A percentile compares a stretch with the other conserved stretches of the same genome.
These are phyloP conservation scores for Peronospora tabacina DNA, from an alignment of 352 stramenopile genomes.

Conservation along the genomic window DNA sequence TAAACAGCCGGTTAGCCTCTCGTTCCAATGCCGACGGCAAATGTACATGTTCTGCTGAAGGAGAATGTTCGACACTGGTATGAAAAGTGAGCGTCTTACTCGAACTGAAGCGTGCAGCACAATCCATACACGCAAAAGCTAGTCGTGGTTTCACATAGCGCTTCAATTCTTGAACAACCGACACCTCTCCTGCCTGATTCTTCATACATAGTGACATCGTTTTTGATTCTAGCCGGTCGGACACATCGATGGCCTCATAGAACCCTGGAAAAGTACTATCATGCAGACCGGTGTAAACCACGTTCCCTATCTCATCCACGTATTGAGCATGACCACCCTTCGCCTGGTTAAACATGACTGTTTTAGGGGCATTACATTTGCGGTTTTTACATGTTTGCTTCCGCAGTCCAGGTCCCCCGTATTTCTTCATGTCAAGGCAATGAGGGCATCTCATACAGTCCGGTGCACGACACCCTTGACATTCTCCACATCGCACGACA, in stretches of 20 bases:
- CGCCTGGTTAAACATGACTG: constrained; percentile 59
- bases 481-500: constrained; percentile 73
- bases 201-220: constrained; percentile 5
- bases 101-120: constrained; percentile 41
- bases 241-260: constrained; percentile 26
- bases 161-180: constrained; percentile 50
- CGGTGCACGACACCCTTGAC: constrained; percentile 50
- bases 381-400: constrained; percentile 80
- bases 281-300: constrained; percentile 26
- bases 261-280: constrained; percentile 24
- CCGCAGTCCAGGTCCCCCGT: constrained; percentile 62
- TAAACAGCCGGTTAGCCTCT: constrained; percentile 36
- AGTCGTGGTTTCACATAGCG: constrained; percentile 45
- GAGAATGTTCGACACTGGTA: constrained; percentile 31
- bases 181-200: constrained; percentile 19
- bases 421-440: constrained; percentile 83
- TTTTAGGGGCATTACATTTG: constrained; percentile 65
- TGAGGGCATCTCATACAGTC: constrained; percentile 76
- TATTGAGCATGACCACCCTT: constrained; percentile 48
- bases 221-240: constrained; percentile 23
- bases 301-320: constrained; percentile 40
- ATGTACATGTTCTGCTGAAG: neutral
- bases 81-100: constrained; percentile 51
- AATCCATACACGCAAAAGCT: constrained; percentile 43
- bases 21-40: constrained; percentile 21